Percentiles rank a stretch among this genome's conserved stretches.
phyloP scores from a whole-genome alignment of 1,139 yeast species.

The Pichiaceae sp. region DNA sequence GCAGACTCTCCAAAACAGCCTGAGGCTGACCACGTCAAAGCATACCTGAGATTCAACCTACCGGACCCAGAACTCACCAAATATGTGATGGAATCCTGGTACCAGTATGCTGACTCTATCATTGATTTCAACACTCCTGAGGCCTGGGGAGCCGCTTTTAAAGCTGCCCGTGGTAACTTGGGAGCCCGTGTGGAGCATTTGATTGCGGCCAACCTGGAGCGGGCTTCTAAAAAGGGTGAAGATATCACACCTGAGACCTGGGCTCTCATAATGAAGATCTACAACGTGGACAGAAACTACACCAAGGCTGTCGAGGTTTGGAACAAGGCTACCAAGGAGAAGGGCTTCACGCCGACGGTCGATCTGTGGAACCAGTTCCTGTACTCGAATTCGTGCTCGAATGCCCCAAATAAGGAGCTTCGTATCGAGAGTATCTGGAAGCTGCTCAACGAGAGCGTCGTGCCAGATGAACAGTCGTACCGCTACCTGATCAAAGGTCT shows the following conservation, averaged over 20 bases:
- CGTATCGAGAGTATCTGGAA: constrained; percentile 30
- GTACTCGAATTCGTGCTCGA: constrained; percentile 28
- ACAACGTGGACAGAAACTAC: constrained; percentile 12
- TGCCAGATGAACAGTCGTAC: constrained; percentile 29
- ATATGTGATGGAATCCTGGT: constrained; percentile 1
- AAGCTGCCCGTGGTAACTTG: constrained; percentile 3
- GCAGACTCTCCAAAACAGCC: constrained; percentile 3
- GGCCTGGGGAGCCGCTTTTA: constrained; percentile 3
- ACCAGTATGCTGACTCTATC: not conserved
- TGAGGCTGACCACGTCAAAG: not conserved
- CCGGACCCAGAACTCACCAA: not conserved
- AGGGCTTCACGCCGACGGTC: constrained; percentile 19
- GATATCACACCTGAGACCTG: constrained; percentile 17
- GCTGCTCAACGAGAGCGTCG: constrained; percentile 21
- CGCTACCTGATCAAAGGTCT: constrained; percentile 29
- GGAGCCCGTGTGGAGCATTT: not conserved
- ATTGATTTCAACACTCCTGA: constrained; percentile 3
- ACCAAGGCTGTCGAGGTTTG: constrained; percentile 30
- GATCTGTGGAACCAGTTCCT: constrained; percentile 39
- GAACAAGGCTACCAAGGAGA: constrained; percentile 28
- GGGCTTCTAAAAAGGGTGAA: constrained; percentile 6
- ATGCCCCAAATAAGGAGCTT: constrained; percentile 17
- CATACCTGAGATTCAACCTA: not conserved
- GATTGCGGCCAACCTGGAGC: not conserved
- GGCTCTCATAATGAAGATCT: constrained; percentile 18